phyloP scores from a whole-genome alignment of 495 filamentous ascomycete species.

The Copromyces sp. region DNA sequence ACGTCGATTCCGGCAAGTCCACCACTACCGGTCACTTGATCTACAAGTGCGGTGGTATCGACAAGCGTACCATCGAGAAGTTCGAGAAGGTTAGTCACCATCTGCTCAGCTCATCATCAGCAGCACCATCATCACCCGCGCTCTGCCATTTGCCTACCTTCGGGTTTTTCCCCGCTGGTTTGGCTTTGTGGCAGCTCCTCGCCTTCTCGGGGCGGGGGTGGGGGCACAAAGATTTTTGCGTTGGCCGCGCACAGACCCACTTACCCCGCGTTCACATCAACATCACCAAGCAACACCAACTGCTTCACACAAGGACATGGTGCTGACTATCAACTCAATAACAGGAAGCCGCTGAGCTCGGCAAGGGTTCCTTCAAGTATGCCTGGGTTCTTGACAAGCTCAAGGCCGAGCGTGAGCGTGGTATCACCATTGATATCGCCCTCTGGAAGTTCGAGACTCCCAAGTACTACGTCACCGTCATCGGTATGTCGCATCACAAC shows the following conservation, averaged over 20 bases:
- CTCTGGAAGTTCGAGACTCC: slow-evolving; percentile 99
- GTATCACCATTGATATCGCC: slow-evolving; percentile 99
- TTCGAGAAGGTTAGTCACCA: slow-evolving; percentile 86
- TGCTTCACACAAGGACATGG: neutral
- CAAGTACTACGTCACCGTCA: slow-evolving; percentile 98
- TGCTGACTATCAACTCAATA: slow-evolving; percentile 18
- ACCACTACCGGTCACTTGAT: slow-evolving; percentile 94
- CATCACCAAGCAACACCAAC: neutral
- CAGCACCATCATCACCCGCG: slow-evolving; percentile 2
- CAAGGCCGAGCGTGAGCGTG: slow-evolving; percentile 99
- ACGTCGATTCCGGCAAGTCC: slow-evolving; percentile 99
- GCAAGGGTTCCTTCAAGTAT: slow-evolving; percentile 99
- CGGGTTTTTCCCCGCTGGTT: slow-evolving; percentile 6
- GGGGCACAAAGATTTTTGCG: slow-evolving; percentile 22
- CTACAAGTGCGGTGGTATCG: slow-evolving; percentile 99
- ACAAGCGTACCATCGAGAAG: slow-evolving; percentile 99
- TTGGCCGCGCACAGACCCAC: slow-evolving; percentile 22
- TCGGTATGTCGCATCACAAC: slow-evolving; percentile 50
- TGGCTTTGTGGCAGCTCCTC: slow-evolving; percentile 19
- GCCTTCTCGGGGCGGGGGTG: slow-evolving; percentile 22
- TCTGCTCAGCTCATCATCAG: slow-evolving; percentile 5
- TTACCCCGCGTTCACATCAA: slow-evolving; percentile 3
- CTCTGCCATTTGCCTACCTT: slow-evolving; percentile 6
- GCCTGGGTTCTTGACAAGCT: slow-evolving; percentile 99
- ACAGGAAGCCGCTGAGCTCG: slow-evolving; percentile 97